Evolutionary conservation across 768 basidiomycete genomes (phyloP).

Genomic region (Boletus sensibilis): DNA sequence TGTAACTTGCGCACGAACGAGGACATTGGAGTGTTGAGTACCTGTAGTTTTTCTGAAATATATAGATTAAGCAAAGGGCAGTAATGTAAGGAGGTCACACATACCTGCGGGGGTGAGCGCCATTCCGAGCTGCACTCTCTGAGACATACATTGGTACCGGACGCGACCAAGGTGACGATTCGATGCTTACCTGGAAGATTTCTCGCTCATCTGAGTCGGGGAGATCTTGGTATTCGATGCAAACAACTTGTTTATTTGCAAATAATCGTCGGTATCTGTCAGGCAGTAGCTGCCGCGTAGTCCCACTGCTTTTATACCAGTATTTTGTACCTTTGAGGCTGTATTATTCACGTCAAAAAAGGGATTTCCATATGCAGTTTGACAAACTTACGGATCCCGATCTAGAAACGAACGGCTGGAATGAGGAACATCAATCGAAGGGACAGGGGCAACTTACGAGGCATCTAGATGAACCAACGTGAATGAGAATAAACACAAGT

Average conservation of each 20-base stretch:
- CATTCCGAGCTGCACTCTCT: slow-evolving; percentile 80
- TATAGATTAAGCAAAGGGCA: neutral
- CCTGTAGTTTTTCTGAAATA: slow-evolving; percentile 62
- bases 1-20: slow-evolving; percentile 59
- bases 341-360: neutral
- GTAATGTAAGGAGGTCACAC: neutral
- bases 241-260: slow-evolving; percentile 73
- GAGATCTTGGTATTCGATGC: slow-evolving; percentile 72
- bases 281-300: slow-evolving; percentile 42
- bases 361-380: accelerated
- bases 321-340: slow-evolving; percentile 42
- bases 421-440: neutral
- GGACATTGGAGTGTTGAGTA: slow-evolving; percentile 56
- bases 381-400: slow-evolving; percentile 44
- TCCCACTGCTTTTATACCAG: slow-evolving; percentile 43
- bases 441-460: slow-evolving; percentile 40
- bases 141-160: neutral
- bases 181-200: slow-evolving; percentile 62
- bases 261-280: slow-evolving; percentile 58
- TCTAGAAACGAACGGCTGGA: slow-evolving; percentile 22
- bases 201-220: slow-evolving; percentile 59
- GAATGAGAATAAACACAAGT: slow-evolving; percentile 2
- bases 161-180: neutral
- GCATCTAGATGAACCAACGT: slow-evolving; percentile 42
- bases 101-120: slow-evolving; percentile 68